These are phyloP conservation scores for Cydonia oblonga DNA, from an alignment of 331 rosid genomes.

Conservation along the genomic window DNA sequence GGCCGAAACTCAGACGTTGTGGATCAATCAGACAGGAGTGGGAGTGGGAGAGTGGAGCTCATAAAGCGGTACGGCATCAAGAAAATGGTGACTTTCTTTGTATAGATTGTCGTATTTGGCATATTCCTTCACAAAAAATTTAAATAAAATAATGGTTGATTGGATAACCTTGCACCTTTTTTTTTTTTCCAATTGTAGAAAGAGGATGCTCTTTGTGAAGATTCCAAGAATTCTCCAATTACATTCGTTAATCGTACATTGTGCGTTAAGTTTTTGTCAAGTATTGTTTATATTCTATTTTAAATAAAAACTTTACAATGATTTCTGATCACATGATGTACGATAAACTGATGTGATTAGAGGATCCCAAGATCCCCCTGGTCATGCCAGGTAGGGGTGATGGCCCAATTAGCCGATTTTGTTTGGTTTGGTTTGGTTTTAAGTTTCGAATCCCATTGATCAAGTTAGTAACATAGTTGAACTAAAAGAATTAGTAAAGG, in stretches of 20 bases:
- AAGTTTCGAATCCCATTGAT: no score
- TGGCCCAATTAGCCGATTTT: background rate
- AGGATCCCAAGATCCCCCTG: no score
- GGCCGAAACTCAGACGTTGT: background rate
- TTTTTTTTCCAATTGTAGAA: no score
- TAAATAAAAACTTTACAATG: no score
- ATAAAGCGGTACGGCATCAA: background rate
- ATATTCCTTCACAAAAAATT: background rate
- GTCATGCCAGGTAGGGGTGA: background rate
- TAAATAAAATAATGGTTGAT: background rate
- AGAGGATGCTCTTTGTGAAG: no score
- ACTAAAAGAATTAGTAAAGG: no score
- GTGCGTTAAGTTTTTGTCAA: no score
- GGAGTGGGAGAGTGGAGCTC: background rate
- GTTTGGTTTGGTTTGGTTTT: background rate
- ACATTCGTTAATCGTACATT: rapidly evolving
- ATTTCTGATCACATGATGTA: no score
- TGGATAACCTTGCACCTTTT: background rate
- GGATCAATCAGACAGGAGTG: background rate
- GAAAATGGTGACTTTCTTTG: background rate
- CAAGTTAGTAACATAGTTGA: no score
- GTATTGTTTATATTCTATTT: no score
- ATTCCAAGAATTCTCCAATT: no score
- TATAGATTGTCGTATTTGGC: background rate
- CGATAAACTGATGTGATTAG: no score